Evolutionary conservation across 228 moss, liverwort and hornwort species (phyloP).

Genomic region (Sphagnum magellanicum): DNA sequence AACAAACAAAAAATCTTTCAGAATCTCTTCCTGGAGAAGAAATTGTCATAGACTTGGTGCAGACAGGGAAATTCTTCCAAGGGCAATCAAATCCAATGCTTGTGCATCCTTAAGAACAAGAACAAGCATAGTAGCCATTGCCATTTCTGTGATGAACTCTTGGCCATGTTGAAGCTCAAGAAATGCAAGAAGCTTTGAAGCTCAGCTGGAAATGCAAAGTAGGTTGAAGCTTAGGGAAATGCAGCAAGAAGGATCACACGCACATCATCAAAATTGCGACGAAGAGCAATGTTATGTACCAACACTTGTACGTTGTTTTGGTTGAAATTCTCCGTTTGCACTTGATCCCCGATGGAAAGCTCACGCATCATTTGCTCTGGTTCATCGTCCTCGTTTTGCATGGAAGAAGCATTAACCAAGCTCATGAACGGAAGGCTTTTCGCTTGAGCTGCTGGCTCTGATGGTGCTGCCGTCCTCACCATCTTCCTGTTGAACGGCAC

Average conservation of each 20-base stretch:
- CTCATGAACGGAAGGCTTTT: not conserved
- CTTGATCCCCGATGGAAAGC: slow-evolving; percentile 2
- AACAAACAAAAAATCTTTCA: not conserved
- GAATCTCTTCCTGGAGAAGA: not conserved
- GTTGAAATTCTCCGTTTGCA: slow-evolving; percentile 12
- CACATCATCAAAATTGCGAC: slow-evolving; percentile 80
- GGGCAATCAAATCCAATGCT: not conserved
- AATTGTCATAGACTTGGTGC: not conserved
- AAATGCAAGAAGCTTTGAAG: not conserved
- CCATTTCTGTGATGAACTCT: not conserved
- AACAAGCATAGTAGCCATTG: not conserved
- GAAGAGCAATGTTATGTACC: slow-evolving; percentile 53
- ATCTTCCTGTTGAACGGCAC: slow-evolving; percentile 8
- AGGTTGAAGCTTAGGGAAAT: not conserved
- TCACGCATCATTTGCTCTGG: not conserved
- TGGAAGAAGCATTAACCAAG: not conserved
- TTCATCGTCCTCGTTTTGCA: slow-evolving; percentile 1
- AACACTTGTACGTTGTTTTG: slow-evolving; percentile 39
- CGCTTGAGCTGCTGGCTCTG: not conserved
- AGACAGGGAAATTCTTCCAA: not conserved
- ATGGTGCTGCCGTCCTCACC: not conserved
- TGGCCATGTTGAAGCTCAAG: not conserved
- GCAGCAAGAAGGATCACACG: not conserved
- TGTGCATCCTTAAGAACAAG: not conserved
- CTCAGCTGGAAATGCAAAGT: not conserved